Base-by-base conservation (phyloP, 2,329 filamentous ascomycete species). In the Anisogramma anomala region DNA sequence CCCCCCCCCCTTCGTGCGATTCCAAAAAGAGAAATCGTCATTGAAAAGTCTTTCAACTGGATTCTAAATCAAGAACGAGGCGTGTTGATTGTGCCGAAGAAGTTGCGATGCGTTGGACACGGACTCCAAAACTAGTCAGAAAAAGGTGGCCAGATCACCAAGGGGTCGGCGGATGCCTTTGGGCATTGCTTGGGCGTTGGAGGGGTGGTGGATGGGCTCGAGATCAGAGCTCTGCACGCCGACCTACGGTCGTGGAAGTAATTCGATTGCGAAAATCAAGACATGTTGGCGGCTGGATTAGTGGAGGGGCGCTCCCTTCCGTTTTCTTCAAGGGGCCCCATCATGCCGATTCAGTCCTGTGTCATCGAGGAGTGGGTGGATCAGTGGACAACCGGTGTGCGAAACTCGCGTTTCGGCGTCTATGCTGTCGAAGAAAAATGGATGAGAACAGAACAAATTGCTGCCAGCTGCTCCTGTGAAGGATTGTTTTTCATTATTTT, bases 21-120 rank as follows among this genome's bases (percentile, higher is more conserved):
- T 45, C 45, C 32, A 43, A 43, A 45, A 44, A 43, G 39, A 50
- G 46, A 43, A 50, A 53, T 49, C 51, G 51, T 50, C 38, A 28
- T 17, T 32, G 22, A 35, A 18, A 28, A 30, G 30, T 25, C 31
- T 14, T 36, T 22, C 25, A n/a, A 44, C 31, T 19, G 37, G 39
- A 20, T 42, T 41, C 23, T 18, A 18, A 31, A 44, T 23, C 25
- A 23, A 39, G 20, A 19, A 28, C 30, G 43, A 42, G 39, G 23
- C 35, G 14, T 33, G 32, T n/a, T 23, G 11, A 18, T 17, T 23
- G 10, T 15, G 34, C 33, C 17, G 18, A 30, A 2, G 37, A 22
- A 13, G 34, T 33, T 26, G 32, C 11, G 18, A 34, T n/a, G 32
- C 32, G 20, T 34, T 23, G 32, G 32, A 20, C 15, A n/a, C 6